A percentile compares a stretch with the other conserved stretches of the same genome.
phyloP scores from a whole-genome alignment of 2,329 filamentous ascomycete genomes.

The Colletotrichum sp. region DNA sequence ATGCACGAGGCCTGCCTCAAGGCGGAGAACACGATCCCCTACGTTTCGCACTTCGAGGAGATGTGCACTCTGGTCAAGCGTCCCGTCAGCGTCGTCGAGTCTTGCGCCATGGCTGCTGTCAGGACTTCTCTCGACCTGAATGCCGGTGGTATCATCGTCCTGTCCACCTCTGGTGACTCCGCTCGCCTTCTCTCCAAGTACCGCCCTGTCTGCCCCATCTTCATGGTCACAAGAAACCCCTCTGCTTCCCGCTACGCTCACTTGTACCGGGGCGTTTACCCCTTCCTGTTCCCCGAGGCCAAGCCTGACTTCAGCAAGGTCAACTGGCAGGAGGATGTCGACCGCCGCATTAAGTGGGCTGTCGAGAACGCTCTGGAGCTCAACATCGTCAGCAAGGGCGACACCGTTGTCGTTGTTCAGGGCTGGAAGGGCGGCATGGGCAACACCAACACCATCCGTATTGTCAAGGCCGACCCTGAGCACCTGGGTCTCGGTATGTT shows the following conservation, averaged over 20 bases:
- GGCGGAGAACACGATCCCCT: slow-evolving; percentile 96
- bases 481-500: slow-evolving; percentile 61
- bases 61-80: slow-evolving; percentile 82
- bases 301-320: slow-evolving; percentile 94
- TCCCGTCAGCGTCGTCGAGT: slow-evolving; percentile 88
- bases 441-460: slow-evolving; percentile 82
- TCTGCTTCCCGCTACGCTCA: slow-evolving; percentile 89
- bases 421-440: slow-evolving; percentile 93
- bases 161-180: slow-evolving; percentile 94
- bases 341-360: slow-evolving; percentile 97
- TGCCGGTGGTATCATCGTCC: slow-evolving; percentile 92
- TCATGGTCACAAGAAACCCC: slow-evolving; percentile 94
- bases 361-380: slow-evolving; percentile 87
- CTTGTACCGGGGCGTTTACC: slow-evolving; percentile 96
- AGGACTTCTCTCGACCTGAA: slow-evolving; percentile 95
- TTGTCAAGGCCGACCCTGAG: slow-evolving; percentile 65
- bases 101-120: slow-evolving; percentile 95
- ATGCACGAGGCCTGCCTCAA: slow-evolving; percentile 98
- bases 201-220: slow-evolving; percentile 97
- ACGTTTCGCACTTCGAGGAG: slow-evolving; percentile 96
- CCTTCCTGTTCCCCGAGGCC: slow-evolving; percentile 89
- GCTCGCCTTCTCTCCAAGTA: slow-evolving; percentile 98
- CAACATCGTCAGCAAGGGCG: slow-evolving; percentile 73
- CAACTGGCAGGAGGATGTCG: slow-evolving; percentile 99
- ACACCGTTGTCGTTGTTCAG: slow-evolving; percentile 83